These are phyloP conservation scores for Ilyonectria sp. DNA, from an alignment of 2,329 filamentous ascomycete species.

Conservation along the genomic window DNA sequence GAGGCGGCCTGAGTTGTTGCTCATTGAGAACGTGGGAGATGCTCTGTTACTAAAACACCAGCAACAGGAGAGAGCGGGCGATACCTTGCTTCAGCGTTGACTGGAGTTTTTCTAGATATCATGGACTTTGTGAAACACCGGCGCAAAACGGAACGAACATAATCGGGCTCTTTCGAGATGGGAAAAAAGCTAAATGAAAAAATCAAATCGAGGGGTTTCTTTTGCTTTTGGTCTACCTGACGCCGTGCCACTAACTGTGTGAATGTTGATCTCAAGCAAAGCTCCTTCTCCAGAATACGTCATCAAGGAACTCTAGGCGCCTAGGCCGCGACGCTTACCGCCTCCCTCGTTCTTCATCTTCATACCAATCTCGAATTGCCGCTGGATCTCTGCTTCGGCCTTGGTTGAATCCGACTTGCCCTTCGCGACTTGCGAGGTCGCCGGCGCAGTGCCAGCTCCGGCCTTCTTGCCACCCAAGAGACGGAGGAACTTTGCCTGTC, in stretches of 20 bases:
- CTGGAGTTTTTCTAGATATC: conserved; percentile 40
- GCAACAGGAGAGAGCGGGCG: conserved; percentile 25
- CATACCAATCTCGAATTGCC: conserved; percentile 71
- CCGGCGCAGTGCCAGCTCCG: conserved; percentile 47
- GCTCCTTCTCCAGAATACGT: conserved; percentile 7
- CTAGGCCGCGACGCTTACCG: conserved; percentile 66
- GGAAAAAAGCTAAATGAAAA: conserved; percentile 5
- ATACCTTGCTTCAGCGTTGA: conserved; percentile 39
- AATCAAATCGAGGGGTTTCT: conserved; percentile 37
- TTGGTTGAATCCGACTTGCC: conserved; percentile 54
- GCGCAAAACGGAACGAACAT: conserved; percentile 48
- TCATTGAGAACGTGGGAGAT: conserved; percentile 20
- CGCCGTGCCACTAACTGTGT: conserved; percentile 44
- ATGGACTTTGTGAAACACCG: conserved; percentile 46
- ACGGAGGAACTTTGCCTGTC: conserved; percentile 71
- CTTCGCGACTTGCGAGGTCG: conserved; percentile 38
- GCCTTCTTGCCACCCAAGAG: conserved; percentile 69
- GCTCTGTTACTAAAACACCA: conserved; percentile 9
- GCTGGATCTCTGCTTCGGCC: conserved; percentile 68
- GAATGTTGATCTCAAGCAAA: conserved; percentile 28
- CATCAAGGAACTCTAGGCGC: conserved; percentile 56
- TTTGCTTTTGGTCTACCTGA: conserved; percentile 48
- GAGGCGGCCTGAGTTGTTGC: conserved; percentile 19
- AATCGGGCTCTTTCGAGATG: conserved; percentile 34
- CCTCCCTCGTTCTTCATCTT: conserved; percentile 68